Evolutionary conservation across 768 basidiomycete genomes (phyloP), one percentile per base, ranked within the genome.

Genomic region (Candolleomyces efflorescens): DNA sequence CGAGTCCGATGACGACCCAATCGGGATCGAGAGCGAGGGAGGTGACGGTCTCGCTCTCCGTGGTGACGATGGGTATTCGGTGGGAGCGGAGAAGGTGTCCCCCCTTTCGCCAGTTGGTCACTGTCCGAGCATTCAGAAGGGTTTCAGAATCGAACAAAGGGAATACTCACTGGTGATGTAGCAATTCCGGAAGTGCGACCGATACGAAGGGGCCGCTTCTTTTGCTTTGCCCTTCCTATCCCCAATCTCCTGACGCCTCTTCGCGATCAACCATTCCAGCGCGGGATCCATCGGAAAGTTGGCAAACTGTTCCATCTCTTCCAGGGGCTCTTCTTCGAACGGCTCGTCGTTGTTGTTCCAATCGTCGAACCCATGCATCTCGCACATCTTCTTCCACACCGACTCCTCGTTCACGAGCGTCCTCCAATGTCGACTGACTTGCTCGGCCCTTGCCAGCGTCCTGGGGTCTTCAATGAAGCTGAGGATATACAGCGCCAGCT

Each of bases 1-100:
- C 90, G 62, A 97, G 87, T 0, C 92, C 94, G 18, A 94, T 87
- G 46, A 96, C 87, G 65, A 98, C 84, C 81, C 87, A 92, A 46
- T 89, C 82, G 12, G 77, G 71, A 70, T 96, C 92, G 50, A 98
- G 75, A 0, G 94, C 91, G 20, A 95, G 78, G 3, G 89, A 91
- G 0, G 96, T 97, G 24, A 98, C 90, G 27, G 92, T 87, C 15
- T 86, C 86, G 37, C 83, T 64, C 41, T 81, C 79, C 3, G 71
- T 70, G 41, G 70, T 70, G 36, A 70, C 63, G 51, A 75, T 71
- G 13, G 71, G 74, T 37, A 83, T 74, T 24, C 81, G 79, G 66
- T 92, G 90, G 0, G 83, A 77, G 3, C 83, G 82, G 9, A 95
- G 77, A 3, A 93, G 68, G 7, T 76, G 77, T 1, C 92, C 92